These are phyloP conservation scores for Pseudonitzschia multistriata DNA, from an alignment of 108 stramenopile species.

Conservation along the genomic window DNA sequence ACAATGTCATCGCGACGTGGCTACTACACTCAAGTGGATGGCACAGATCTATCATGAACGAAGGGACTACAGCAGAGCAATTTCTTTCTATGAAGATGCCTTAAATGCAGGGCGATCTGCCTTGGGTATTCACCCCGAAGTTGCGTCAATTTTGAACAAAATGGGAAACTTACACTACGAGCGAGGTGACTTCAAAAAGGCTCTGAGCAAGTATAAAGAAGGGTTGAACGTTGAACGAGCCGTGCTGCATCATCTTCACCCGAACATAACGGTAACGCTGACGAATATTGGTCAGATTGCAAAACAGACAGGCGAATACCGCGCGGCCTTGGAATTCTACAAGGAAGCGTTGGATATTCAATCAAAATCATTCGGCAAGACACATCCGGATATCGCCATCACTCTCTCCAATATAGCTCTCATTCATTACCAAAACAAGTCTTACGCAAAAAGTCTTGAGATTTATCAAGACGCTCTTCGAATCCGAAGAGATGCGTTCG, in stretches of 20 bases:
- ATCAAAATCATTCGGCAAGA: conserved; percentile 31
- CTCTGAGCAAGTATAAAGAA: conserved; percentile 53
- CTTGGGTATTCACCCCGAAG: conserved; percentile 54
- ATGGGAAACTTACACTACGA: conserved; percentile 72
- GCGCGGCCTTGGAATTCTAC: conserved; percentile 53
- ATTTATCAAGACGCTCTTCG: conserved; percentile 53
- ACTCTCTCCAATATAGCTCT: conserved; percentile 62
- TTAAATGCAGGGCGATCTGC: conserved; percentile 41
- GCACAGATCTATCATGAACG: conserved; percentile 64
- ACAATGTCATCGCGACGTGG: conserved; percentile 54
- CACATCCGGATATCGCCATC: conserved; percentile 49
- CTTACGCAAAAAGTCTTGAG: conserved; percentile 43
- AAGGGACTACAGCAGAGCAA: conserved; percentile 46
- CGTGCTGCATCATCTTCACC: conserved; percentile 47
- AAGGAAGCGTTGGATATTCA: conserved; percentile 56
- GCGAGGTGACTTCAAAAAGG: conserved; percentile 46
- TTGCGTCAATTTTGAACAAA: conserved; percentile 62
- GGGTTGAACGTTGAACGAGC: conserved; percentile 58
- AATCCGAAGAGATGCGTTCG: conserved; percentile 47
- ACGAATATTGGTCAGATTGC: conserved; percentile 69
- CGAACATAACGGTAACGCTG: conserved; percentile 64
- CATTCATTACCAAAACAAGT: conserved; percentile 55
- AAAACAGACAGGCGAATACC: conserved; percentile 56
- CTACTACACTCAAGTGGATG: conserved; percentile 60
- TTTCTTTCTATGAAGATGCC: conserved; percentile 42